Conservation (phyloP, 805 yeast species). For the Metschnikowia arizonensis region DNA sequence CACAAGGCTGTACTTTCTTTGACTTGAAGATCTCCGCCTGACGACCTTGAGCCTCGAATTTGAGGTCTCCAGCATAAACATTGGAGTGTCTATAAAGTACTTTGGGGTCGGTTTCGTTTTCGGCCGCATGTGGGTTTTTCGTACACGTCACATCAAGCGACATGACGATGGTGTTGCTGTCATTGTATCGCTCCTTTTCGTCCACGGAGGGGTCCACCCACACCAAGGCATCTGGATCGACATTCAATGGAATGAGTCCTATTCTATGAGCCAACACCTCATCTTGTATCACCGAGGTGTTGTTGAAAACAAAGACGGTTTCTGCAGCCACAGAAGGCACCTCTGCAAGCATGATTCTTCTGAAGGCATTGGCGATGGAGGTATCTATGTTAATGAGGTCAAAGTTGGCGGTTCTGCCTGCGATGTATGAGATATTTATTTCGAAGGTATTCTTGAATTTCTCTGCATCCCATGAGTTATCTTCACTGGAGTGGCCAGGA, state of each 20-base stretch:
- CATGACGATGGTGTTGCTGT: conserved; percentile 84
- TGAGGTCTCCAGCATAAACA: conserved; percentile 85
- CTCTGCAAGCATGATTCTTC: conserved; percentile 95
- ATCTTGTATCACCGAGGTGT: conserved; percentile 95
- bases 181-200: conserved; percentile 67
- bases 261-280: conserved; percentile 95
- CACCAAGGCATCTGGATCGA: conserved; percentile 81
- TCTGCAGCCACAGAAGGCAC: conserved; percentile 97
- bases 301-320: conserved; percentile 83
- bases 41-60: conserved; percentile 87
- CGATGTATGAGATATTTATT: conserved; percentile 60
- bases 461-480: conserved; percentile 78
- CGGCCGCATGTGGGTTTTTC: conserved; percentile 77
- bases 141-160: conserved; percentile 80
- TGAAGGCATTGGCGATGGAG: conserved; percentile 91
- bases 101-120: conserved; percentile 74
- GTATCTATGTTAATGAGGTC: conserved; percentile 86
- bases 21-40: conserved; percentile 70
- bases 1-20: conserved; percentile 68
- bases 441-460: conserved; percentile 66
- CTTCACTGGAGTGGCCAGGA: conserved; percentile 76
- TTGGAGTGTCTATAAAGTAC: conserved; percentile 78
- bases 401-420: conserved; percentile 74
- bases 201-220: conserved; percentile 74
- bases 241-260: conserved; percentile 85